Evolutionary conservation across 129 eudicot species (phyloP), one percentile per base, ranked within the genome.

Genomic region (Tagetes patula): DNA sequence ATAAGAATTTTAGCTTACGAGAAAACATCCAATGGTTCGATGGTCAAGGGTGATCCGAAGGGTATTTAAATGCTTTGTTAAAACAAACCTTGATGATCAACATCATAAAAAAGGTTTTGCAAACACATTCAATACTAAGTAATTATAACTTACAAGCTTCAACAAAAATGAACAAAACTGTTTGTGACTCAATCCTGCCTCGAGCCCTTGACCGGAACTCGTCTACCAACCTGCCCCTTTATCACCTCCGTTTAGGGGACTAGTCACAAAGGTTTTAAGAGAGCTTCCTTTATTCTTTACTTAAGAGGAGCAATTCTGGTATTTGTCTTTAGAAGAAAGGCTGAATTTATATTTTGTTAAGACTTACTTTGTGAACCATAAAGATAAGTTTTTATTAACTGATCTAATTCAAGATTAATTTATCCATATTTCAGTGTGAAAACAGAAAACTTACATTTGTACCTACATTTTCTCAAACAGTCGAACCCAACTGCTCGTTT

Each of bases 181-280:
- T 60, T 10, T 60, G 42, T 34, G 20, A n/a, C 40, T 8, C 1
- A 6, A 33, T 6, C 65, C 65, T 58, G 12, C 40, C 65, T 14
- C 12, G 12, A 32, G 38, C 38, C 30, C 30, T 27, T 5, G 58
- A 52, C 34, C 62, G 3, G 13, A 20, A 55, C 38, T 40, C 54
- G 3, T 66, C 30, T 14, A 14, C 71, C 53, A 66, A 27, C 39
- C 54, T 1, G n/a, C 39, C 40, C 8, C 0, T 66, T 66, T 54
- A n/a, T 30, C 40, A 40, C 43, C 32, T 3, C 49, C 46, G 37
- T 70, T 34, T 36, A 30, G 66, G 56, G 36, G 20, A 31, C 13
- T 56, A 83, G 55, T 62, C 49, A 81, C 69, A 73, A 46, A 42
- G 60, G 60, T 34, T 37, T 40, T 50, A 30, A 11, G 45, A 42